Evolutionary conservation across 106 monocot genomes (phyloP), one percentile per base, ranked within the genome.

Genomic region (Xerophyta viscosa): DNA sequence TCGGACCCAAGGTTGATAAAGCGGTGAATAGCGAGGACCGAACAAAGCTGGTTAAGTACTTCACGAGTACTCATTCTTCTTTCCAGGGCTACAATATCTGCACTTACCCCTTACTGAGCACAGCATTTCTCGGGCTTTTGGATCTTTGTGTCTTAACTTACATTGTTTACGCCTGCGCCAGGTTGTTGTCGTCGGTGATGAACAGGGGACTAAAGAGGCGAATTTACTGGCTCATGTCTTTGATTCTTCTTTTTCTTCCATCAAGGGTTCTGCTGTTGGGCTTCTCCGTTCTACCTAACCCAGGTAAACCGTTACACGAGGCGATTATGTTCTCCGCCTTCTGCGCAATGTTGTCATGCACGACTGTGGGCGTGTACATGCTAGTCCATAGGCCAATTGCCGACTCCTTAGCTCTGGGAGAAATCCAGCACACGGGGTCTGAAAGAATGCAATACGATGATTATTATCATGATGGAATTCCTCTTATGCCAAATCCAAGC

Each of bases 31-130:
- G 29, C 46, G 25, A 27, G 18, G 46, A 33, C 47, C 66, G 53
- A 71, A 76, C 57, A 52, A 84, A 65, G 65, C 66, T 71, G 52
- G 29, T 61, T n/a, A 71, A 74, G 25, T 69, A 55, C 46, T 88
- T 88, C 62, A 55, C 68, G 31, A 68, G 65, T 30, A 50, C 63
- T 18, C 70, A 31, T 48, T 52, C 52, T 4, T 27, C 27, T 28
- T 48, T 39, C 46, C 52, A 42, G 12, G 62, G 57, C 33, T 44
- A 12, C 24, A 48, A 31, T 26, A 42, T 71, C n/a, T 88, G 87
- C 75, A 88, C 82, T 39, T 82, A 88, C 43, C 87, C 87, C n/a
- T 64, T 88, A 29, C 33, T 88, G 31, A 68, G 73, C 65, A 82
- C 87, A 33, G 27, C 48, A 27, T 29, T 71, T 37, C 52, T 71